Evolutionary conservation across 495 filamentous ascomycete genomes (phyloP).

Genomic region (Talaromyces borbonicus): DNA sequence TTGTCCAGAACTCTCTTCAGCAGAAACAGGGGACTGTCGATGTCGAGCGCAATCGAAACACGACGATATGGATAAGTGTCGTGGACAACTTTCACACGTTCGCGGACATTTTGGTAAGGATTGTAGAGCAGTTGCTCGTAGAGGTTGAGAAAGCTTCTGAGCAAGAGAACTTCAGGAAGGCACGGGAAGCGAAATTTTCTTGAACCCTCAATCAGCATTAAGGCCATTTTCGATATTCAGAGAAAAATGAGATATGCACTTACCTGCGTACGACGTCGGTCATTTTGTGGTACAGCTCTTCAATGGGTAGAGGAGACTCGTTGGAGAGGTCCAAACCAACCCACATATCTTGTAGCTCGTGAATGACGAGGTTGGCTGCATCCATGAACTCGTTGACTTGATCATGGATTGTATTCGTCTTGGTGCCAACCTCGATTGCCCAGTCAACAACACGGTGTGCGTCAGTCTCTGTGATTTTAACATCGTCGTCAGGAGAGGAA

Average conservation of each 20-base stretch:
- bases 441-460: neutral
- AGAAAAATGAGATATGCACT: neutral
- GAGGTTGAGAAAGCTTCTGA: neutral
- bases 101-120: constrained; percentile 1
- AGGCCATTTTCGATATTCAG: too few species aligned
- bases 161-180: neutral
- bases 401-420: neutral
- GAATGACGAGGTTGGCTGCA: neutral
- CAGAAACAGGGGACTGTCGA: neutral
- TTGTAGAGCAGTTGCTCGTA: neutral
- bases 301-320: neutral
- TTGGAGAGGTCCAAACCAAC: neutral
- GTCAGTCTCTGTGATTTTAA: constrained; percentile 2
- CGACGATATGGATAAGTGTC: neutral
- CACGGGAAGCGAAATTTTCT: neutral
- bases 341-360: neutral
- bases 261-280: neutral
- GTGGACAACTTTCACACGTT: neutral
- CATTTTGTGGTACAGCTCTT: constrained; percentile 3
- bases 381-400: neutral
- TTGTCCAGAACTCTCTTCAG: constrained; percentile 3
- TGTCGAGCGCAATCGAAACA: neutral
- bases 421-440: constrained; percentile 3
- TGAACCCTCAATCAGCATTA: too few species aligned
- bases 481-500: neutral